Percentiles rank a stretch among this genome's conserved stretches.
phyloP scores from a whole-genome alignment of 176 grass and related monocot species.

The Cocos nucifera region DNA sequence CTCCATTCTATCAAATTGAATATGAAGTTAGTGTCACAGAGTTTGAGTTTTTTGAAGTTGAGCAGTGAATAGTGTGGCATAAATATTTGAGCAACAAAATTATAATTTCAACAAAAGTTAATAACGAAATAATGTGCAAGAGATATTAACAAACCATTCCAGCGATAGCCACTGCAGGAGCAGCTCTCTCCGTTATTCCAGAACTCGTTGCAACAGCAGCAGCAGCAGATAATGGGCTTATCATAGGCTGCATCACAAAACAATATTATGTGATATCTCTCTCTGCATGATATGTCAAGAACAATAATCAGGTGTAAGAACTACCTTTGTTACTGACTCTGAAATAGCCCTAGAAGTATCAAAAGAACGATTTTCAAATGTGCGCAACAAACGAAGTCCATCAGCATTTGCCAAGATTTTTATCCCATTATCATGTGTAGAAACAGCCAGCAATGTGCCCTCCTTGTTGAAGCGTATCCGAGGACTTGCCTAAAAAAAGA shows the following conservation, averaged over 20 bases:
- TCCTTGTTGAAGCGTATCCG: conserved; percentile 96
- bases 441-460: conserved; percentile 81
- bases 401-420: conserved; percentile 96
- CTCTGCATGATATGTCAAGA: background rate
- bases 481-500: conserved; percentile 50
- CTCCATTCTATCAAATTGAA: conserved; percentile 61
- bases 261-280: background rate
- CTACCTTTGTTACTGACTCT: conserved; percentile 80
- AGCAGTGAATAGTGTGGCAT: no score
- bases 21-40: conserved; percentile 9
- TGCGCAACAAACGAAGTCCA: conserved; percentile 66
- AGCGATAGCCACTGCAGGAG: conserved; percentile 45
- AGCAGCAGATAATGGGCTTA: conserved; percentile 72
- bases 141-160: conserved; percentile 49
- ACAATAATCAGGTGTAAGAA: background rate
- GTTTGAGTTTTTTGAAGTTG: background rate
- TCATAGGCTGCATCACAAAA: conserved; percentile 58
- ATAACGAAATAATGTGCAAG: background rate
- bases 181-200: conserved; percentile 31
- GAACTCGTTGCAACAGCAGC: conserved; percentile 55
- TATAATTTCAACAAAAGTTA: background rate
- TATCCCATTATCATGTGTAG: conserved; percentile 83
- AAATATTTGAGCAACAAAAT: background rate
- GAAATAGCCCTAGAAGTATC: conserved; percentile 67
- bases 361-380: conserved; percentile 87